Evolutionary conservation across 768 basidiomycete species (phyloP).

Genomic region (Suillus subaureus): DNA sequence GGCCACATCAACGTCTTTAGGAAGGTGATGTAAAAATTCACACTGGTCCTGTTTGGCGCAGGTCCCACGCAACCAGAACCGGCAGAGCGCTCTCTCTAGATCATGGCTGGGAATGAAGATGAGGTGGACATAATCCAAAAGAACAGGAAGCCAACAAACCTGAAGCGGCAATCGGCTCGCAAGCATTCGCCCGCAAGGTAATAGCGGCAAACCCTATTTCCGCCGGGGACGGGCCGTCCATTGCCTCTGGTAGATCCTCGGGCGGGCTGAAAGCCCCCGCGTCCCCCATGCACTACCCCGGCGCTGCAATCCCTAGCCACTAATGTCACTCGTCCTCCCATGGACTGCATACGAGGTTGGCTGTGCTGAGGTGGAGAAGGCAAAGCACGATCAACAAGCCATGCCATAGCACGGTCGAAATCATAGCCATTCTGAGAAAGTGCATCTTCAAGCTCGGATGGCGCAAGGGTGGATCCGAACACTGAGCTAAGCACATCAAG

Average conservation of each 20-base stretch:
- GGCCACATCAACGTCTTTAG: slow-evolving; percentile 80
- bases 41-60: slow-evolving; percentile 96
- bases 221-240: slow-evolving; percentile 45
- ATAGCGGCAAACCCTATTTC: slow-evolving; percentile 90
- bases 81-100: slow-evolving; percentile 89
- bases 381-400: slow-evolving; percentile 78
- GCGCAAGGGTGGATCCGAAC: slow-evolving; percentile 87
- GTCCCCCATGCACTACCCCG: slow-evolving; percentile 42
- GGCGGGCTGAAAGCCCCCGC: slow-evolving; percentile 36
- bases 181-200: slow-evolving; percentile 97
- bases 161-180: slow-evolving; percentile 96
- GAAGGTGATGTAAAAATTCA: slow-evolving; percentile 94
- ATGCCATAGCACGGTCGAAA: slow-evolving; percentile 94
- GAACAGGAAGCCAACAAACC: slow-evolving; percentile 50
- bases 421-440: slow-evolving; percentile 87
- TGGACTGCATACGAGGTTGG: slow-evolving; percentile 53
- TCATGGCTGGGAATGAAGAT: slow-evolving; percentile 67
- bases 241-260: slow-evolving; percentile 25
- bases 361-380: slow-evolving; percentile 44
- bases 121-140: slow-evolving; percentile 10
- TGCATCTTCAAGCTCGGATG: slow-evolving; percentile 92
- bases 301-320: slow-evolving; percentile 56
- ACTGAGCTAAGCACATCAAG: slow-evolving; percentile 95
- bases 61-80: slow-evolving; percentile 97
- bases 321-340: slow-evolving; percentile 70